A percentile compares a stretch with the other conserved stretches of the same genome.
phyloP scores from a whole-genome alignment of 106 monocot species.

The Hemerocallis citrina region DNA sequence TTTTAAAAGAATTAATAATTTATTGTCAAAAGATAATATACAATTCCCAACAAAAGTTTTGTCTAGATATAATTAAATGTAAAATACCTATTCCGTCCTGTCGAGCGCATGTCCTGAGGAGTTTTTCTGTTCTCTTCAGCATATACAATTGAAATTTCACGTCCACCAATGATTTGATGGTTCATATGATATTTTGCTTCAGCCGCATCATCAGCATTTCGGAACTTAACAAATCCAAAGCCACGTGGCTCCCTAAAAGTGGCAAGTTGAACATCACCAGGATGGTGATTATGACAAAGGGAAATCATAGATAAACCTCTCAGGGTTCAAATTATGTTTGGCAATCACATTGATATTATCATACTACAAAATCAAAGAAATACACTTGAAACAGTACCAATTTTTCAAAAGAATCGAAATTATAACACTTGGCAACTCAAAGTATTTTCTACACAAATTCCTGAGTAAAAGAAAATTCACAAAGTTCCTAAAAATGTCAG shows the following conservation, averaged over 20 bases:
- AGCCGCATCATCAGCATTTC: slow-evolving; percentile 65
- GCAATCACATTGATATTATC: not conserved
- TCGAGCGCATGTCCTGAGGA: slow-evolving; percentile 71
- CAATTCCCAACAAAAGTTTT: not conserved
- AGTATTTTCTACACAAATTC: no score
- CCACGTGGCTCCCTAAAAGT: slow-evolving; percentile 62
- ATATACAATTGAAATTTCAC: no score
- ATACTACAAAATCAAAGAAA: slow-evolving; percentile 1
- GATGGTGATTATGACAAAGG: not conserved
- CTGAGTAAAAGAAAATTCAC: no score
- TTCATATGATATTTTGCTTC: slow-evolving; percentile 71
- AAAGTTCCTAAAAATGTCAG: no score
- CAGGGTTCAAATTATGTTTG: not conserved
- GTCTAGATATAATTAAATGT: not conserved
- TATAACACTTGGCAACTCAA: no score
- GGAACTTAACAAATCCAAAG: slow-evolving; percentile 89
- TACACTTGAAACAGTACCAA: not conserved
- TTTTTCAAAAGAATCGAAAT: no score
- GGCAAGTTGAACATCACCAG: not conserved
- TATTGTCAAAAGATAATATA: not conserved
- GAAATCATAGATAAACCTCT: not conserved
- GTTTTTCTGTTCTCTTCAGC: slow-evolving; percentile 83
- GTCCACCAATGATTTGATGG: no score
- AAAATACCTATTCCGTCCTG: slow-evolving; percentile 37
- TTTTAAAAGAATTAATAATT: not conserved